These are phyloP conservation scores for Torrubiella hemipterigena DNA, from an alignment of 2,329 filamentous ascomycete species.

Conservation along the genomic window DNA sequence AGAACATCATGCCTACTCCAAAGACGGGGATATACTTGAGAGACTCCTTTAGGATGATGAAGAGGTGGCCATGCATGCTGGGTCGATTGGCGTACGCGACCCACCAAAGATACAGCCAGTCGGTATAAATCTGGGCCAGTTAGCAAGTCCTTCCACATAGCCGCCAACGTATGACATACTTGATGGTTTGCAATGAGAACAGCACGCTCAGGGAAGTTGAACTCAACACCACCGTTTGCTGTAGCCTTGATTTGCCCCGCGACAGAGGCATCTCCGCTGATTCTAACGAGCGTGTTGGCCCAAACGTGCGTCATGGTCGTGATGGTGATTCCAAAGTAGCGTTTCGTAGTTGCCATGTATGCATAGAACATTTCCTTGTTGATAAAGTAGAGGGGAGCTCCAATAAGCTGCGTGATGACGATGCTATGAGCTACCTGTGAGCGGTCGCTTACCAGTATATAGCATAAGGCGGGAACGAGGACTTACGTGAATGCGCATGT, in stretches of 20 bases:
- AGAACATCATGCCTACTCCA: constrained; percentile 73
- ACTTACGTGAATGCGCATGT: constrained; percentile 36
- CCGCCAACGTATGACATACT: constrained; percentile 30
- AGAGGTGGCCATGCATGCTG: constrained; percentile 72
- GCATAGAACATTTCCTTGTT: constrained; percentile 70
- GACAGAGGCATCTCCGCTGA: constrained; percentile 75
- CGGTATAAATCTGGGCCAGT: constrained; percentile 57
- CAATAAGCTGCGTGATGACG: constrained; percentile 62
- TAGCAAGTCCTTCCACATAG: too few relatives aligned
- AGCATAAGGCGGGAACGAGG: neutral
- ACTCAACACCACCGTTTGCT: constrained; percentile 61
- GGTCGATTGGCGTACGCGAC: constrained; percentile 69
- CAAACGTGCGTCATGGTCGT: constrained; percentile 78
- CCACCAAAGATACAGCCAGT: constrained; percentile 93
- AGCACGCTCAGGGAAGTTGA: constrained; percentile 69
- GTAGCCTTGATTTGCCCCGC: constrained; percentile 60
- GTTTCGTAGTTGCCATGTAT: constrained; percentile 80
- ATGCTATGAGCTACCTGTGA: constrained; percentile 30
- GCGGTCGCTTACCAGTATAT: neutral
- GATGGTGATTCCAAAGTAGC: constrained; percentile 66
- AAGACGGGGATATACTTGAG: constrained; percentile 71
- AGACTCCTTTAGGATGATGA: constrained; percentile 84
- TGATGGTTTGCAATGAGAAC: constrained; percentile 84
- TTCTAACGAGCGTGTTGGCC: constrained; percentile 70
- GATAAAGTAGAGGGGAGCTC: constrained; percentile 62